Evolutionary conservation across 345 rosid species (phyloP), one percentile per base, ranked within the genome.

Genomic region (Sonneratia caseolaris): DNA sequence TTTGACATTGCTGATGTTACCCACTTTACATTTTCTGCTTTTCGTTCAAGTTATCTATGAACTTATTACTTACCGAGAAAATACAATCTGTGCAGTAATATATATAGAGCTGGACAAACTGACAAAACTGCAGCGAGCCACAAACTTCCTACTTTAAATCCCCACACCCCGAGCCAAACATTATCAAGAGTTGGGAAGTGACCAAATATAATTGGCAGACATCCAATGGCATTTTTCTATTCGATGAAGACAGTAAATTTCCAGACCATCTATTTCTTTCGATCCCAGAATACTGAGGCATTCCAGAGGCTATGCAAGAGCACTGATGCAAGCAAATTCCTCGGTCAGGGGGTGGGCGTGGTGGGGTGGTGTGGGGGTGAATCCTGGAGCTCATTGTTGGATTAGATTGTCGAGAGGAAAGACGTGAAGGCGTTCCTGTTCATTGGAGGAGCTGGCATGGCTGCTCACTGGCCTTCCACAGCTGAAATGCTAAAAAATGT

Each of bases 221-320:
- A 22, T 8, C 43, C 21, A 15, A 32, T 66, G 19, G 14, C 51
- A 42, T 48, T 64, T 66, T 66, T 55, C 24, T 47, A 47, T 22
- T 64, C 49, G n/a, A 32, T 45, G 38, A 53, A 48, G 71, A 71
- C 70, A 77, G 68, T 36, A 69, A 48, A 51, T n/a, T 19, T 37
- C 65, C 64, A 75, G 59, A 24, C 43, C 18, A 75, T 66, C 68
- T 79, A 84, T 76, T 72, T 88, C 86, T 81, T 78, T 42, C 84
- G 75, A 77, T 82, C 82, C 71, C 82, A 71, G 82, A 84, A 81
- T 66, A 84, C 81, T 62, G 83, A 83, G 67, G 81, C 85, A 74
- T 86, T 86, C 84, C 83, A 84, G 36, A 82, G 84, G 79, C 86
- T 79, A 70, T 84, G 86, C 80, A 78, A 71, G 66, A 79, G 79